A percentile compares a stretch with the other conserved stretches of the same genome.
Evolutionary conservation across 306 rosid genomes (phyloP).

Genomic region (Glycyrrhiza uralensis): DNA sequence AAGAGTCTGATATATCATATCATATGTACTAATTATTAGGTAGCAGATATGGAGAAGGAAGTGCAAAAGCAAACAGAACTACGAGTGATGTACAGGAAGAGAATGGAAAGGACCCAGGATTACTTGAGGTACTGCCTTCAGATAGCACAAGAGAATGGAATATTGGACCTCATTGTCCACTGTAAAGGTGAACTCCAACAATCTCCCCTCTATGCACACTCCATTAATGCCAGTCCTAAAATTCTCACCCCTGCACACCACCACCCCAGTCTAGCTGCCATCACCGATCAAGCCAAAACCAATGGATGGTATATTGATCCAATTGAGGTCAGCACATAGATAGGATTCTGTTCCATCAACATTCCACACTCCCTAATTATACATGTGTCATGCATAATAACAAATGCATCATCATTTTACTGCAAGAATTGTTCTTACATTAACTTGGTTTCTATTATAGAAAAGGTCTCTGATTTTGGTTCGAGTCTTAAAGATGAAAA

Average conservation of each 20-base stretch:
- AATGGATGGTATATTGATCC: slow-evolving; percentile 74
- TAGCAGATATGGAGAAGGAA: slow-evolving; percentile 54
- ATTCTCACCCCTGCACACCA: slow-evolving; percentile 14
- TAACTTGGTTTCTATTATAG: too few species aligned
- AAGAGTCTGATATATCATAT: too few species aligned
- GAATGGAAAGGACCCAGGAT: slow-evolving; percentile 55
- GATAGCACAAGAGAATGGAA: slow-evolving; percentile 75
- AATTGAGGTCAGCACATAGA: too few species aligned
- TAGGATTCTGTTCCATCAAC: too few species aligned
- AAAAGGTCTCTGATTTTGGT: too few species aligned
- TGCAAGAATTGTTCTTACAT: too few species aligned
- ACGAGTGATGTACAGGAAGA: slow-evolving; percentile 29
- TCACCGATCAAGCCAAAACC: slow-evolving; percentile 52
- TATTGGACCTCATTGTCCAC: slow-evolving; percentile 38
- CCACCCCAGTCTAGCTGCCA: slow-evolving; percentile 40
- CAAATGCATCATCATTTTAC: too few species aligned
- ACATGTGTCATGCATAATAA: too few species aligned
- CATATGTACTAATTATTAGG: too few species aligned
- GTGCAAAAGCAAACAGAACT: slow-evolving; percentile 57
- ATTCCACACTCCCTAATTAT: too few species aligned
- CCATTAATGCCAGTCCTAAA: slow-evolving; percentile 14
- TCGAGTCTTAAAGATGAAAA: too few species aligned
- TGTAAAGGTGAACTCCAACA: slow-evolving; percentile 24
- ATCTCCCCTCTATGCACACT: slow-evolving; percentile 13
- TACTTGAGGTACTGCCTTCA: slow-evolving; percentile 66